Evolutionary conservation across 306 rosid genomes (phyloP).

Genomic region (Cajanus cajan): DNA sequence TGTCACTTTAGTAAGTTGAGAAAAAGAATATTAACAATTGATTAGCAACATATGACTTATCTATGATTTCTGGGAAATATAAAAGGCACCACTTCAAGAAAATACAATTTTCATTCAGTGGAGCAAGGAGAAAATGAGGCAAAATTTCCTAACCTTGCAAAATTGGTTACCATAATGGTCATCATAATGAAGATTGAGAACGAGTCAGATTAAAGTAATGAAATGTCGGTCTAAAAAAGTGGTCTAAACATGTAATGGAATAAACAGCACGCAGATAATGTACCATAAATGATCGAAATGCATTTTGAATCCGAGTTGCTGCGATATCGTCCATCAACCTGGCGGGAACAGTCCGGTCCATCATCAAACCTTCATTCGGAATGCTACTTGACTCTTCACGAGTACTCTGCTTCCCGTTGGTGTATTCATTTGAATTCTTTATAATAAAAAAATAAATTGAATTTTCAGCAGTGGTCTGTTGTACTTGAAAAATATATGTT

Average conservation of each 20-base stretch:
- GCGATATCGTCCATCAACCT: conserved; percentile 50
- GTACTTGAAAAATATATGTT: no score
- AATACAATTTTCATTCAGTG: background rate
- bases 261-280: background rate
- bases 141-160: background rate
- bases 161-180: background rate
- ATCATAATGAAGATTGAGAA: background rate
- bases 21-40: background rate
- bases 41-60: background rate
- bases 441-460: background rate
- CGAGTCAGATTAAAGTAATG: background rate
- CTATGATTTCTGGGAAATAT: background rate
- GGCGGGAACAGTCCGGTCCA: conserved; percentile 31
- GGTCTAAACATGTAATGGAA: background rate
- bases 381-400: conserved; percentile 36
- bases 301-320: conserved; percentile 70
- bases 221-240: background rate
- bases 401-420: conserved; percentile 12
- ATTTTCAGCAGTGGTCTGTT: conserved; percentile 23
- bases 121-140: background rate
- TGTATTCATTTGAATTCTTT: conserved; percentile 18
- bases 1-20: background rate
- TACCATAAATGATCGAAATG: conserved; percentile 66
- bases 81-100: background rate
- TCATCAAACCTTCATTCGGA: conserved; percentile 33